Conservation (phyloP, 2,329 filamentous ascomycete genomes). For the Nakataea oryzae region DNA sequence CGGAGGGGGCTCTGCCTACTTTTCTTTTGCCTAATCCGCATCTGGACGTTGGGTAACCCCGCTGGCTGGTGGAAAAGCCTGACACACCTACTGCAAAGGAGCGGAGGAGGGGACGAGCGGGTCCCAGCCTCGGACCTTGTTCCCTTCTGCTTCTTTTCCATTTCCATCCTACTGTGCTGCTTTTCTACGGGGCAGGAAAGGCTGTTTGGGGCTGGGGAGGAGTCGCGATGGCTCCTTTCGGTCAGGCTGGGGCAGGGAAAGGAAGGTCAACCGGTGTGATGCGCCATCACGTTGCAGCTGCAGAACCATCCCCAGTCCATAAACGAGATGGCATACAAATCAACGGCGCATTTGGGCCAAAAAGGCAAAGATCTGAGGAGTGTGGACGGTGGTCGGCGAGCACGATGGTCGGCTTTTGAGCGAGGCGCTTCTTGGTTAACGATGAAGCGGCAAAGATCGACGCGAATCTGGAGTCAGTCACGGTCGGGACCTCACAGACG, state of each 20-base stretch:
- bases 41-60: no score
- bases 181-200: no score
- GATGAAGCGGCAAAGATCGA: no score
- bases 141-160: neutral
- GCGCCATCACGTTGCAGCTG: neutral
- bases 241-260: neutral
- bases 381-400: no score
- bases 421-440: no score
- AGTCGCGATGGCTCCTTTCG: neutral
- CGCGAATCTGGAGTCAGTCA: no score
- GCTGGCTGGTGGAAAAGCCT: neutral
- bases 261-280: neutral
- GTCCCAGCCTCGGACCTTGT: neutral
- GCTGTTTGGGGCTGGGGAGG: neutral
- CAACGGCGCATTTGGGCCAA: no score
- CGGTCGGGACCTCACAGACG: no score
- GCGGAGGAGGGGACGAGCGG: no score
- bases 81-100: neutral
- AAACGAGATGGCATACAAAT: neutral
- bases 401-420: no score
- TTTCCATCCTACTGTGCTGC: neutral
- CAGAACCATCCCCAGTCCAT: neutral
- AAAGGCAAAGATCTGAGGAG: no score
- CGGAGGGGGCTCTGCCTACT: neutral
- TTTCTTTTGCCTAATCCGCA: no score